Evolutionary conservation across 768 basidiomycete species (phyloP).

Genomic region (Rhizopogon vesiculosus): DNA sequence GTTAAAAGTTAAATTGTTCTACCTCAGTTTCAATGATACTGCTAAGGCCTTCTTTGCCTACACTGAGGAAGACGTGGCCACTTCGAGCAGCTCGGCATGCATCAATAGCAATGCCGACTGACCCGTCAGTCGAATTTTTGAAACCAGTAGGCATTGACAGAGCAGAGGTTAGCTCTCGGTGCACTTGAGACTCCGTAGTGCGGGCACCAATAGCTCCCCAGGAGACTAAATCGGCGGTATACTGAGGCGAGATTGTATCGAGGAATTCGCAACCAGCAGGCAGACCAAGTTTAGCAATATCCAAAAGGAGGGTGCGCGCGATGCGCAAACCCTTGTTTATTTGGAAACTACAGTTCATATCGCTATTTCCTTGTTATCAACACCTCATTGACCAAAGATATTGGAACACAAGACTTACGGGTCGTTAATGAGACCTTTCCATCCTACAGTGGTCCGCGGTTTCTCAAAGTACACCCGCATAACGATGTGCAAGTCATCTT

Average conservation of each 20-base stretch:
- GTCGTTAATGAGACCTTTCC: constrained; percentile 99
- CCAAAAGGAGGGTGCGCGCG: constrained; percentile 82
- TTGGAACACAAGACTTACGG: constrained; percentile 36
- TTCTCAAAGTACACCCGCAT: constrained; percentile 99
- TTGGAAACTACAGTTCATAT: constrained; percentile 88
- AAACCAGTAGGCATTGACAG: constrained; percentile 97
- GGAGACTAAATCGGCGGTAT: constrained; percentile 87
- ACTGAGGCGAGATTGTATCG: constrained; percentile 75
- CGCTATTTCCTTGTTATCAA: constrained; percentile 21
- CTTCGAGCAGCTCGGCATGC: constrained; percentile 89
- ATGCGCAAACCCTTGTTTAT: constrained; percentile 95
- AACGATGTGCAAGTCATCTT: constrained; percentile 86
- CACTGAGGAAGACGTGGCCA: constrained; percentile 93
- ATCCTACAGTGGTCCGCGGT: constrained; percentile 92
- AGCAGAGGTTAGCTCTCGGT: constrained; percentile 81
- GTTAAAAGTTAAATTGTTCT: background rate
- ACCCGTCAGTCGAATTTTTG: constrained; percentile 98
- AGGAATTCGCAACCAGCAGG: constrained; percentile 98
- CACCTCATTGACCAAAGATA: background rate
- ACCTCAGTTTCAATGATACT: constrained; percentile 95
- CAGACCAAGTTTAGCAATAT: constrained; percentile 85
- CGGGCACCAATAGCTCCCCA: constrained; percentile 97
- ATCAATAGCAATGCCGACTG: constrained; percentile 87
- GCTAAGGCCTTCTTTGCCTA: constrained; percentile 93
- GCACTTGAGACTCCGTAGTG: constrained; percentile 91